Evolutionary conservation across 2,329 filamentous ascomycete genomes (phyloP).

Genomic region (Xylaria sp.): DNA sequence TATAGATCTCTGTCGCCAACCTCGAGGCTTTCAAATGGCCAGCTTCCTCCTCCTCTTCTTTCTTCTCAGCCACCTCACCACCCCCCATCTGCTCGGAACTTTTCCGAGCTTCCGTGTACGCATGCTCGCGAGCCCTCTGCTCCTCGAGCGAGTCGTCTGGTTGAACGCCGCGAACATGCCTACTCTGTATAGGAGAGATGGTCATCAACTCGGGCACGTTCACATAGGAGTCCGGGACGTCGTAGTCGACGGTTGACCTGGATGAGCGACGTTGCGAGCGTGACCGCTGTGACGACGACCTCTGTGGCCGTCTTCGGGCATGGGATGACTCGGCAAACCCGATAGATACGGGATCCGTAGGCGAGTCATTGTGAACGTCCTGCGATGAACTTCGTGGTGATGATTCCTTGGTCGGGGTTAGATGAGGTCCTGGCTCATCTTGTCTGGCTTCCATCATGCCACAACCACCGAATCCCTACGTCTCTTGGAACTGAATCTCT

Average conservation of each 20-base stretch:
- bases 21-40: constrained; percentile 45
- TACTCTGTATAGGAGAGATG: constrained; percentile 49
- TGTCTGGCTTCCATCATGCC: no score
- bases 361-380: neutral
- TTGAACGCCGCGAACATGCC: constrained; percentile 41
- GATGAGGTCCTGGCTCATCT: constrained; percentile 16
- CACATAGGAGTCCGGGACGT: constrained; percentile 43
- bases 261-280: constrained; percentile 21
- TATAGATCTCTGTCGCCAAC: constrained; percentile 65
- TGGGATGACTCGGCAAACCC: no score
- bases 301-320: constrained; percentile 2
- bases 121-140: constrained; percentile 33
- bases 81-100: constrained; percentile 8
- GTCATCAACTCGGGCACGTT: constrained; percentile 48
- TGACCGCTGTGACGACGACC: neutral
- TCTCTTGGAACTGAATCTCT: no score
- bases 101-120: constrained; percentile 24
- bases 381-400: neutral
- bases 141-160: constrained; percentile 46
- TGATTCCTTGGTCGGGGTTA: constrained; percentile 10
- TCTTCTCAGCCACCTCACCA: constrained; percentile 12
- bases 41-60: constrained; percentile 11
- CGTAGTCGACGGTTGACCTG: constrained; percentile 34
- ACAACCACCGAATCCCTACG: no score
- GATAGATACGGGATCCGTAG: no score